Evolutionary conservation across 768 basidiomycete genomes (phyloP).

Genomic region (Termitomyces sp.): DNA sequence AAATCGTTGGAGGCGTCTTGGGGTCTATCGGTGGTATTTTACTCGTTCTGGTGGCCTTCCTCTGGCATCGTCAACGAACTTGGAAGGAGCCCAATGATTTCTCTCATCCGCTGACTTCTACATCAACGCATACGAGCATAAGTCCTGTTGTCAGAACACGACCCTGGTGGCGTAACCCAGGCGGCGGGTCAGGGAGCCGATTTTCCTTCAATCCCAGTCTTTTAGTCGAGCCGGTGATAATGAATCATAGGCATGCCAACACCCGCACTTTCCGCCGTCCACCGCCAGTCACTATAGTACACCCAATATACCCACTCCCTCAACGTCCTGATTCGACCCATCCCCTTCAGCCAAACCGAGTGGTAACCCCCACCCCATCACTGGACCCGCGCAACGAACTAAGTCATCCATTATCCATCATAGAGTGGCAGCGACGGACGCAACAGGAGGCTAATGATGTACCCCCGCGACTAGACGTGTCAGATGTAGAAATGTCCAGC

Average conservation of each 20-base stretch:
- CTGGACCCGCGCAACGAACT: conserved; percentile 12
- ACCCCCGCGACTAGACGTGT: conserved; percentile 23
- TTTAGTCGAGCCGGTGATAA: conserved; percentile 19
- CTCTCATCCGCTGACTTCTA: not conserved
- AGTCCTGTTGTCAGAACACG: not conserved
- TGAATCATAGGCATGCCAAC: conserved; percentile 1
- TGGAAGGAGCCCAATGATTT: conserved; percentile 8
- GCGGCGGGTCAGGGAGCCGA: conserved; percentile 5
- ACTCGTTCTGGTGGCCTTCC: conserved; percentile 19
- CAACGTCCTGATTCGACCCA: conserved; percentile 10
- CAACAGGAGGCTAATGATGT: conserved; percentile 21
- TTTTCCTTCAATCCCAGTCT: conserved; percentile 29
- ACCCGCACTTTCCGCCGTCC: conserved; percentile 8
- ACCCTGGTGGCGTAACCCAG: conserved; percentile 3
- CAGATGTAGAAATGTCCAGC: conserved; percentile 29
- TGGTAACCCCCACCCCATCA: conserved; percentile 8
- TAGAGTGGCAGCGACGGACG: conserved; percentile 28
- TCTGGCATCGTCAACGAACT: conserved; percentile 21
- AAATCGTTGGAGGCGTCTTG: conserved; percentile 28
- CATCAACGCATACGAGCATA: not conserved
- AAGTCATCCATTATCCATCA: conserved; percentile 22
- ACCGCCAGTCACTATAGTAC: conserved; percentile 18
- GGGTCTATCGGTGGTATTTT: conserved; percentile 23
- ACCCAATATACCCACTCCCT: conserved; percentile 13
- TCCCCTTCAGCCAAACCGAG: conserved; percentile 14